Base-by-base conservation (phyloP, 345 rosid genomes). In the Gossypium anomalum region DNA sequence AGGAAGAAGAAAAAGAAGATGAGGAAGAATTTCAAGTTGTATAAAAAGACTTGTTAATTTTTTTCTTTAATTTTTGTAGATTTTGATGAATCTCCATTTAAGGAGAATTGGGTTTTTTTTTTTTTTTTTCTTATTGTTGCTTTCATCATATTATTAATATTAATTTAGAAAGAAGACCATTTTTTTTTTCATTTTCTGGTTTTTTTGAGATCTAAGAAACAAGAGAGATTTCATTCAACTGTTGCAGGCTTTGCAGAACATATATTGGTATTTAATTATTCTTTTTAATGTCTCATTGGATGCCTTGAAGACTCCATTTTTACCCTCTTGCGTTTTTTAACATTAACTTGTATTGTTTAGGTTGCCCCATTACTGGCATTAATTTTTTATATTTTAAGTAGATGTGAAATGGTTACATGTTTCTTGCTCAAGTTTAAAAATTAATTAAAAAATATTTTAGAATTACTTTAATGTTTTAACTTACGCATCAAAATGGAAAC, bases 211-310 rank as follows among this genome's bases (percentile, higher is more conserved):
- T 84, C 69, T 51, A 51, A 51, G 74, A 75, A 76, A 83, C 75
- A 12, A 66, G 9, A 13, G 81, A 84, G 89, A 85, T 83, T 84
- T 86, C 86, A 68, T 80, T 89, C 89, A 84, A 80, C 84, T 68
- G 79, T 78, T 81, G 81, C 81, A 74, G 74, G 80, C 75, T 72
- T 56, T 67, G 74, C 86, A 70, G 87, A 34, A 84, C 82, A 75
- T 29, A n/a, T 25, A 67, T 62, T 45, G 57, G n/a, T 77, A 57
- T 75, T 72, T 73, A 77, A 76, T 72, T 72, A 41, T 78, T 25
- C 76, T 58, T 67, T 8, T 52, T 15, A 79, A 73, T 15, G 10
- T 69, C 61, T 56, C 59, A 11, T 19, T 19, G 59, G 59, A 56
- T 56, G 29, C 15, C 61, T 57, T 57, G 0, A 57, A 57, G 13